phyloP scores from a whole-genome alignment of 305 asterid species.

The Fraxinus sp. region DNA sequence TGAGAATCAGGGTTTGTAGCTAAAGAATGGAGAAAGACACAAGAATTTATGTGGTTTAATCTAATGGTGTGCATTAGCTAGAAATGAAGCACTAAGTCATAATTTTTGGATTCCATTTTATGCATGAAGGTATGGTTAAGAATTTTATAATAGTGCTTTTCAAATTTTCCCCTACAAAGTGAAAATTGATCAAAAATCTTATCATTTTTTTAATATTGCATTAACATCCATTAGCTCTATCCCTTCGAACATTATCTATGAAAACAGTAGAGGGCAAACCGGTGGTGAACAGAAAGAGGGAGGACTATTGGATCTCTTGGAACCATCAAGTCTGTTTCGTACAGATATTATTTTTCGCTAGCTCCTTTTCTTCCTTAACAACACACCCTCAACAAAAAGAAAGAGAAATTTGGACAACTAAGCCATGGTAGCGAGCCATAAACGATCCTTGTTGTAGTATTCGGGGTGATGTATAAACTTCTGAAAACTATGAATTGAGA shows the following conservation, averaged over 20 bases:
- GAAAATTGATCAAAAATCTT: neutral
- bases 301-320: no score
- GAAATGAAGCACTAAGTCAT: neutral
- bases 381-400: neutral
- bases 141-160: neutral
- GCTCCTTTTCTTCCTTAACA: neutral
- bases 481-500: neutral
- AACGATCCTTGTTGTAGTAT: neutral
- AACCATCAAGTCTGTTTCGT: no score
- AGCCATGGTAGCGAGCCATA: neutral
- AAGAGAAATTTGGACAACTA: neutral
- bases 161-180: neutral
- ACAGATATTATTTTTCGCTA: neutral
- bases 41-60: neutral
- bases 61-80: neutral
- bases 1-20: neutral
- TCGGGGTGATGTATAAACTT: neutral
- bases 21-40: neutral
- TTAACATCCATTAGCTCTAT: neutral
- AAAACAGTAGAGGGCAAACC: neutral
- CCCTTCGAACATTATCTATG: neutral
- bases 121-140: neutral
- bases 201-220: neutral
- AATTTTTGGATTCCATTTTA: neutral
- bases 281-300: no score